These are phyloP conservation scores for Helichrysum umbraculigerum DNA, from an alignment of 129 eudicot species.

Conservation along the genomic window DNA sequence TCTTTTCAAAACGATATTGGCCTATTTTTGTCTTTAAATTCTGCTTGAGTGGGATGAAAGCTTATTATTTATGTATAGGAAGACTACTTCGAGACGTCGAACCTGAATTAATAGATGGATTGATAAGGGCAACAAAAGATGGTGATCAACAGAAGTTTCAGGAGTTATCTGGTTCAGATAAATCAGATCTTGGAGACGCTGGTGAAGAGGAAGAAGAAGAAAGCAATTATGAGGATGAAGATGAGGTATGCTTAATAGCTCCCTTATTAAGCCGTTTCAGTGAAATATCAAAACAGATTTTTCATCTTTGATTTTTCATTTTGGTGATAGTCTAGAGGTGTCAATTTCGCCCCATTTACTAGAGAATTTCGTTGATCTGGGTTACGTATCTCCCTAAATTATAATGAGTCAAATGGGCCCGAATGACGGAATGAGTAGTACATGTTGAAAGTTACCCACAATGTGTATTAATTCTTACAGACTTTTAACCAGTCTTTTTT, in stretches of 20 bases:
- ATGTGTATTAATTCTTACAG: neutral
- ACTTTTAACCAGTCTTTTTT: neutral
- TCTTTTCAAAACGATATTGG: neutral
- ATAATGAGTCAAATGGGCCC: neutral
- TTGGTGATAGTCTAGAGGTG: neutral
- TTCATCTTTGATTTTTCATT: neutral
- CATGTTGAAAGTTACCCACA: neutral
- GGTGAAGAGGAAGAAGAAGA: constrained; percentile 56
- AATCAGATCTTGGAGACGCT: constrained; percentile 32
- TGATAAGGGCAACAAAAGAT: constrained; percentile 73
- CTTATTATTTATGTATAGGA: constrained; percentile 42
- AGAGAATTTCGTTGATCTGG: neutral
- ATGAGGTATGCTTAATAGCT: constrained; percentile 45
- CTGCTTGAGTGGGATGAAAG: neutral
- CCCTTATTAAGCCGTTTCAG: neutral
- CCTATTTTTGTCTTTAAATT: neutral
- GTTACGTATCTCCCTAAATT: neutral
- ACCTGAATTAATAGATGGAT: constrained; percentile 69
- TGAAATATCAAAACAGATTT: neutral
- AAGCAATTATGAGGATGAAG: constrained; percentile 52
- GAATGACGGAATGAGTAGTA: neutral
- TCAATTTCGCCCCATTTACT: neutral
- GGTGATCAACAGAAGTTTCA: constrained; percentile 65
- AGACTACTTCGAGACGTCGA: constrained; percentile 72
- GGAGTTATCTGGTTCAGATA: constrained; percentile 51